phyloP scores from a whole-genome alignment of 176 grass and related monocot genomes.

The Hordeum vulgare region DNA sequence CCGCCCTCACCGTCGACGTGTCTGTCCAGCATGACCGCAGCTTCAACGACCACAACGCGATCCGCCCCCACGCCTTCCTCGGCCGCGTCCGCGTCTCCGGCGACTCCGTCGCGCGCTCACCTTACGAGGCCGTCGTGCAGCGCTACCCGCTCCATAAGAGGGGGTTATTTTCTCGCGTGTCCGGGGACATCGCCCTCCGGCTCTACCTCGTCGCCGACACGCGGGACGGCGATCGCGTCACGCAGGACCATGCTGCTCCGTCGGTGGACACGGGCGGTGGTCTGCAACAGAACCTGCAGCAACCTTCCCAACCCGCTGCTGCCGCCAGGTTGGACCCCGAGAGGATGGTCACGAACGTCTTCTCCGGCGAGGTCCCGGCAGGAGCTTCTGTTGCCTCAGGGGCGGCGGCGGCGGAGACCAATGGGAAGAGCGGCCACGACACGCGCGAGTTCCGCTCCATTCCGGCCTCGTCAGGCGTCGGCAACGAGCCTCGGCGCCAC shows the following conservation, averaged over 20 bases:
- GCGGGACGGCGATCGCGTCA: background rate
- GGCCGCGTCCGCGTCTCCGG: slow-evolving; percentile 60
- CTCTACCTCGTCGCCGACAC: slow-evolving; percentile 24
- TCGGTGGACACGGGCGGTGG: too few species aligned
- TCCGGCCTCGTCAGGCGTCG: background rate
- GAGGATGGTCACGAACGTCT: background rate
- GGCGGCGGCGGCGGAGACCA: background rate
- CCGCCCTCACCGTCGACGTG: slow-evolving; percentile 24
- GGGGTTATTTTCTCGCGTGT: slow-evolving; percentile 62
- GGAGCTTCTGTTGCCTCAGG: background rate
- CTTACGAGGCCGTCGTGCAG: slow-evolving; percentile 32
- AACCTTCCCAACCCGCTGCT: background rate
- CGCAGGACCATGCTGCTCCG: background rate
- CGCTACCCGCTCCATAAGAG: slow-evolving; percentile 75
- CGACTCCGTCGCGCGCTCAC: slow-evolving; percentile 26
- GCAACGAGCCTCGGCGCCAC: background rate
- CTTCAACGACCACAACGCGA: slow-evolving; percentile 11
- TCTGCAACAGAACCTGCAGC: too few species aligned
- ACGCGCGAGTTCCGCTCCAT: slow-evolving; percentile 28
- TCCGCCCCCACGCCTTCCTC: slow-evolving; percentile 41
- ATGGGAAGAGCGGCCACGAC: background rate
- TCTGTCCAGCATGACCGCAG: slow-evolving; percentile 53
- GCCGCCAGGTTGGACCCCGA: background rate
- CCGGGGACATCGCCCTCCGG: slow-evolving; percentile 66
- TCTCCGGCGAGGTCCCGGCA: background rate